A percentile compares a stretch with the other conserved stretches of the same genome.
phyloP scores from a whole-genome alignment of 2,329 filamentous ascomycete genomes.

The Phaeosphaeria sp. region DNA sequence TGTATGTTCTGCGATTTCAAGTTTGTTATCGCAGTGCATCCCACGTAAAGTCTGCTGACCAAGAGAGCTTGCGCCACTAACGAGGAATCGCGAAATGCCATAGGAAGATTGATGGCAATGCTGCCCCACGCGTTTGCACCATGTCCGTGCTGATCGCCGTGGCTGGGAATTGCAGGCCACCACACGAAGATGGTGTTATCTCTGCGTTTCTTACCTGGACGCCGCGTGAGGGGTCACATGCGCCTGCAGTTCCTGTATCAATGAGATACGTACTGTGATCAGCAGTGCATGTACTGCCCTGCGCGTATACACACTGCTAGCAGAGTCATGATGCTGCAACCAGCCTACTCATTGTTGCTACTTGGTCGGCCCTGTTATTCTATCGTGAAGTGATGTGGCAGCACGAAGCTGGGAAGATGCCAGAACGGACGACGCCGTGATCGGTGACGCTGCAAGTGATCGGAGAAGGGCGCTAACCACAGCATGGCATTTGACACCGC shows the following conservation, averaged over 20 bases:
- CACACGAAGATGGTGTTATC: background rate
- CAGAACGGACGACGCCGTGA: background rate
- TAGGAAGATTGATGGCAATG: conserved; percentile 1
- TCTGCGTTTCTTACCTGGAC: background rate
- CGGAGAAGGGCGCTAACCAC: conserved; percentile 6
- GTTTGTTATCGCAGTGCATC: conserved; percentile 3
- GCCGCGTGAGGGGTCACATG: background rate
- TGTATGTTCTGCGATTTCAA: background rate
- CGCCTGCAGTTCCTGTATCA: background rate
- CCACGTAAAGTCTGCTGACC: conserved; percentile 6
- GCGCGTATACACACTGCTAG: background rate
- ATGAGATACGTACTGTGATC: background rate
- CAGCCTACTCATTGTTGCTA: background rate
- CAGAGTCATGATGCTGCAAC: background rate
- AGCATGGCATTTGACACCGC: conserved; percentile 4
- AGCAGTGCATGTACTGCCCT: background rate
- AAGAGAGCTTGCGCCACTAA: background rate
- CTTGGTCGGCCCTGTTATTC: background rate
- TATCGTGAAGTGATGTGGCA: background rate
- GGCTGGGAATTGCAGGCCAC: background rate
- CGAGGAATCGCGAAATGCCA: conserved; percentile 4
- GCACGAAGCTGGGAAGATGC: conserved; percentile 5
- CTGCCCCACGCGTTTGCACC: conserved; percentile 21
- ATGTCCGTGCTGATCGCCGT: conserved; percentile 1
- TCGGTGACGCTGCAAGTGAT: conserved; percentile 7